Percentiles rank a stretch among this genome's conserved stretches.
Evolutionary conservation across 139 green algal genomes (phyloP).

Genomic region (Picochlorum sp.): DNA sequence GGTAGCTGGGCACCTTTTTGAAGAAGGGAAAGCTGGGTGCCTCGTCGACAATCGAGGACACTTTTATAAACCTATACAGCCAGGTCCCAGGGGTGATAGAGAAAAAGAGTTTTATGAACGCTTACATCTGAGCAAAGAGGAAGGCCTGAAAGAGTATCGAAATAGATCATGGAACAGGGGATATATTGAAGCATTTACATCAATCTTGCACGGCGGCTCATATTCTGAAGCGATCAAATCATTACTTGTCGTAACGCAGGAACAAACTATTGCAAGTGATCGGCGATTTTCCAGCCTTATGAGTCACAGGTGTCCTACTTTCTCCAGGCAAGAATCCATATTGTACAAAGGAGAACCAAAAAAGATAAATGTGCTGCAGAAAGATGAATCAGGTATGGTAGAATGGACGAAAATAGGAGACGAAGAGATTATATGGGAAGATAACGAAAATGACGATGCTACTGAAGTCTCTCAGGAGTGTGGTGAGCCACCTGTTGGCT

Average conservation of each 20-base stretch:
- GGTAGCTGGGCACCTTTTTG: not conserved
- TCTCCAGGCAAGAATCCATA: no score
- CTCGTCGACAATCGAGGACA: conserved; percentile 51
- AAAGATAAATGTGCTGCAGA: no score
- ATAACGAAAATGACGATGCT: not conserved
- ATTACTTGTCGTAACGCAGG: no score
- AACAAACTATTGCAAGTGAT: no score
- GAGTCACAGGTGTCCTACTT: no score
- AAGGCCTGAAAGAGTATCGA: conserved; percentile 6
- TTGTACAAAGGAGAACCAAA: no score
- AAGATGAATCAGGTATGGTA: no score
- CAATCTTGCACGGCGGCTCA: not conserved
- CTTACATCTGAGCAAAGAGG: conserved; percentile 6
- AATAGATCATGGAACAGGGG: not conserved
- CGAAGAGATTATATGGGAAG: no score
- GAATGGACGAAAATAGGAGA: no score
- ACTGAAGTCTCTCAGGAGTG: not conserved
- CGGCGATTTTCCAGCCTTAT: no score
- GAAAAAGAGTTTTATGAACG: conserved; percentile 47
- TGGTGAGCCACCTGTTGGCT: no score
- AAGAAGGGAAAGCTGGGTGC: conserved; percentile 55
- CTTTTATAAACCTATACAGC: conserved; percentile 66
- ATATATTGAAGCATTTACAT: not conserved
- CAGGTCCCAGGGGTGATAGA: conserved; percentile 37
- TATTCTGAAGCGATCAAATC: no score